Conservation (phyloP, 192 early-diverging fungal genomes). For the Backusella westeae region DNA sequence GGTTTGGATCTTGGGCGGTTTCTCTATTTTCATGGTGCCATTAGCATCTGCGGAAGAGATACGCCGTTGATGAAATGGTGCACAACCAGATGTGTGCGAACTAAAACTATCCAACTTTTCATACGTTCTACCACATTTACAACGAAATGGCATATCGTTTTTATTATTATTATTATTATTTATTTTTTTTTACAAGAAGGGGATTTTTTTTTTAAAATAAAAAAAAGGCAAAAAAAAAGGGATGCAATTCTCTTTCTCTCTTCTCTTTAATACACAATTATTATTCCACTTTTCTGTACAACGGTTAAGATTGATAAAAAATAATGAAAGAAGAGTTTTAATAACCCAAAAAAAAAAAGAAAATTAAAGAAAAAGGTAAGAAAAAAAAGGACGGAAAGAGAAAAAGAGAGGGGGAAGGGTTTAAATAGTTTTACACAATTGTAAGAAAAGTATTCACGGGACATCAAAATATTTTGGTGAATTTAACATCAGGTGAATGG, state of each 20-base stretch:
- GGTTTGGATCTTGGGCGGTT: neutral
- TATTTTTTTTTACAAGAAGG: too few species aligned
- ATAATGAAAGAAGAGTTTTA: too few species aligned
- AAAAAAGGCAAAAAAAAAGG: conserved; percentile 5
- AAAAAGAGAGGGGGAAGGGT: neutral
- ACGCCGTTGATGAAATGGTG: conserved; percentile 25
- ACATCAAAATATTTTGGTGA: neutral
- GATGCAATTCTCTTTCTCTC: neutral
- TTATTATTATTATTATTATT: too few species aligned
- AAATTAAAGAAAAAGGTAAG: neutral
- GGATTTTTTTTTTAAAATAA: neutral
- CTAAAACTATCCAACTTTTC: conserved; percentile 31
- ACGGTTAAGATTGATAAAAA: neutral
- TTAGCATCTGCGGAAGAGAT: neutral
- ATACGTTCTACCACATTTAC: conserved; percentile 36
- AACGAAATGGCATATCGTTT: conserved; percentile 31
- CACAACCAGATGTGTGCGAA: conserved; percentile 33
- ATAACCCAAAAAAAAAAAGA: neutral
- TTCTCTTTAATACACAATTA: neutral
- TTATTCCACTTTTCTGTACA: neutral
- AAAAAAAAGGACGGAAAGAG: neutral
- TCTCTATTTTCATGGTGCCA: neutral
- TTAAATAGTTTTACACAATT: neutral
- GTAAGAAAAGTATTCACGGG: neutral
- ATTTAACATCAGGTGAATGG: neutral